Evolutionary conservation across 441 rosid species (phyloP).

Genomic region (Daphne laureola): DNA sequence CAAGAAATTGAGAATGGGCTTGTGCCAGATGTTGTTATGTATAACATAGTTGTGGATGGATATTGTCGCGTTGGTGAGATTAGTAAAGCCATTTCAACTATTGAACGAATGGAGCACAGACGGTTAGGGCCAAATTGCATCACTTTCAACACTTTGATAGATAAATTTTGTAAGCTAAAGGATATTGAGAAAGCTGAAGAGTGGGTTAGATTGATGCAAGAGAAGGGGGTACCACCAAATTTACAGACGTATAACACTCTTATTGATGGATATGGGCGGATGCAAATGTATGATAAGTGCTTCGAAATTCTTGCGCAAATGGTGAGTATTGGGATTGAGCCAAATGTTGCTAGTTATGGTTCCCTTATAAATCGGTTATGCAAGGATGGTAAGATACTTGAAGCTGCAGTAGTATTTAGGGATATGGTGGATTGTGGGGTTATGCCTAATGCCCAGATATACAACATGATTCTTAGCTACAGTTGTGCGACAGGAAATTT

Average conservation of each 20-base stretch:
- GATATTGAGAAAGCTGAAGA: slow-evolving; percentile 51
- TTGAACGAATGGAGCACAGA: slow-evolving; percentile 44
- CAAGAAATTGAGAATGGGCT: slow-evolving; percentile 38
- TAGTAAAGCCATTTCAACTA: slow-evolving; percentile 31
- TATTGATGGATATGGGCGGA: slow-evolving; percentile 65
- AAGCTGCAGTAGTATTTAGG: slow-evolving; percentile 54
- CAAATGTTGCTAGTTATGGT: slow-evolving; percentile 65
- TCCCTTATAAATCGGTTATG: slow-evolving; percentile 63
- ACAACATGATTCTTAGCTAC: slow-evolving; percentile 66
- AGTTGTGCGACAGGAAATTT: slow-evolving; percentile 42
- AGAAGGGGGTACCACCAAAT: slow-evolving; percentile 48
- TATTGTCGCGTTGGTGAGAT: slow-evolving; percentile 47
- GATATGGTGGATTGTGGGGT: slow-evolving; percentile 66
- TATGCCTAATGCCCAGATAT: slow-evolving; percentile 50
- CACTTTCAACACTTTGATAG: slow-evolving; percentile 55
- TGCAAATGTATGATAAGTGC: slow-evolving; percentile 50
- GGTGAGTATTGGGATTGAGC: slow-evolving; percentile 46
- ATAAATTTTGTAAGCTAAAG: slow-evolving; percentile 41
- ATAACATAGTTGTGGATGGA: slow-evolving; percentile 53
- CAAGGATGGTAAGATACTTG: slow-evolving; percentile 63
- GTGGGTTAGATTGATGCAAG: slow-evolving; percentile 55
- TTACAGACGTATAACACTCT: slow-evolving; percentile 54
- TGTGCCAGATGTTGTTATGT: slow-evolving; percentile 39
- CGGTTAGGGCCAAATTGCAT: slow-evolving; percentile 47
- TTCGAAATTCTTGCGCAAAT: slow-evolving; percentile 64